These are phyloP conservation scores for Aspergillus incahuasiensis DNA, from an alignment of 495 filamentous ascomycete species.

Conservation along the genomic window DNA sequence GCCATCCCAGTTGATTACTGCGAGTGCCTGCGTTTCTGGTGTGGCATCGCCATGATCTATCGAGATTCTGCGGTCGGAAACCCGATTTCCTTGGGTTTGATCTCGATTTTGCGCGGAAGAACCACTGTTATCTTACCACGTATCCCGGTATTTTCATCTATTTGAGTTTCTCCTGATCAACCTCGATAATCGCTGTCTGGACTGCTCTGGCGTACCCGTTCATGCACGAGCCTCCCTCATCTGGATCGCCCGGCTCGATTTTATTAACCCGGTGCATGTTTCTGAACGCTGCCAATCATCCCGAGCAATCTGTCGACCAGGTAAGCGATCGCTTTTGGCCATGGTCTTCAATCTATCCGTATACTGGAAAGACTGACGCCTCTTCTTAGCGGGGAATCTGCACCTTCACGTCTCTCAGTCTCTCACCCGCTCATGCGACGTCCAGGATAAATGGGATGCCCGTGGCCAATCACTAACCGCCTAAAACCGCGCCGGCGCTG, in stretches of 20 bases:
- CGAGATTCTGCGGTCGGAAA: slow-evolving; percentile 3
- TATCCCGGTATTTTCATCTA: slow-evolving; percentile 1
- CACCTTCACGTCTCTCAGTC: background rate
- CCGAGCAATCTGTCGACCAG: background rate
- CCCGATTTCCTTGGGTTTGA: background rate
- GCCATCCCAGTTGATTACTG: background rate
- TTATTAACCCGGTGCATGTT: background rate
- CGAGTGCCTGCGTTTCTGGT: background rate
- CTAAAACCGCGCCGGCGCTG: slow-evolving; percentile 11
- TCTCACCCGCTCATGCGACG: slow-evolving; percentile 6
- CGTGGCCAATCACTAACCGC: slow-evolving; percentile 25
- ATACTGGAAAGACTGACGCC: background rate
- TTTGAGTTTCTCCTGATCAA: slow-evolving; percentile 9
- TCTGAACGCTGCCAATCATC: background rate
- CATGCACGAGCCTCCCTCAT: slow-evolving; percentile 13
- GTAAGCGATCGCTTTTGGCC: background rate
- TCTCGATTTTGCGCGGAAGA: background rate
- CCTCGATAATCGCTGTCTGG: background rate
- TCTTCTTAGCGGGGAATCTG: background rate
- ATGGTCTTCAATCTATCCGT: background rate
- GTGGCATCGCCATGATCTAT: background rate
- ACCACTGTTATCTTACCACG: slow-evolving; percentile 3
- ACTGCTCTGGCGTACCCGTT: slow-evolving; percentile 13
- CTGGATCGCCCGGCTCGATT: slow-evolving; percentile 5
- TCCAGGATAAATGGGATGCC: slow-evolving; percentile 9